Base-by-base conservation (phyloP, 805 yeast genomes). In the Kluyveromyces lactis region DNA sequence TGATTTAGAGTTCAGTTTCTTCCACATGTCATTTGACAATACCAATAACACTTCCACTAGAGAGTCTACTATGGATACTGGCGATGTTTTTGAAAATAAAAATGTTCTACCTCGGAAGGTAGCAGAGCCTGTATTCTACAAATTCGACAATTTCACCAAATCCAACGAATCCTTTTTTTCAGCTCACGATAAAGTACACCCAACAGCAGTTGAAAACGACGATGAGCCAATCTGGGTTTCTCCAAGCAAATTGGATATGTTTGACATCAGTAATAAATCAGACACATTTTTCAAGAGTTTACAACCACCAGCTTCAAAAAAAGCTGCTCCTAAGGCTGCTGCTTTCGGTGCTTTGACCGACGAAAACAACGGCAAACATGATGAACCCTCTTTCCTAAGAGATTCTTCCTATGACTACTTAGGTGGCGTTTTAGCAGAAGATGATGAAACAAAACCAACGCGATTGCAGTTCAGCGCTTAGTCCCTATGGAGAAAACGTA, bases 361-460 rank as follows among this genome's bases (percentile, higher is more conserved):
- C 12, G 8, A 16, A 5, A 18, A 15, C 8, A 12, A 36, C 39
- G 26, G 38, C 16, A 13, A 23, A 24, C 2, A 40, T 35, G 30
- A 38, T 29, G 43, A 42, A 35, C 36, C 44, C 29, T 33, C 31
- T 29, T 31, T 61, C 6, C 39, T 47, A 3, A 36, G 46, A 10
- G 73, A 67, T 42, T 64, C 63, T 9, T 72, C 77, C 0, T 72
- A 62, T 47, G 62, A 63, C 0, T 73, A 72, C 42, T 52, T 73
- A 18, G 74, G 69, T 2, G 59, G 58, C 16, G 38, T 55, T 12
- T 47, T 58, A 6, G 29, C 46, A 2, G 38, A 35, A 4, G 44
- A 47, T 23, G 48, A 36, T 9, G 51, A 51, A 7, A 48, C 44
- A 31, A 37, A 36, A 23, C 58, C 58, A 18, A 39, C 38, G 16